Evolutionary conservation across 2,329 filamentous ascomycete genomes (phyloP).

Genomic region (Neophaeococcomyces aloes): DNA sequence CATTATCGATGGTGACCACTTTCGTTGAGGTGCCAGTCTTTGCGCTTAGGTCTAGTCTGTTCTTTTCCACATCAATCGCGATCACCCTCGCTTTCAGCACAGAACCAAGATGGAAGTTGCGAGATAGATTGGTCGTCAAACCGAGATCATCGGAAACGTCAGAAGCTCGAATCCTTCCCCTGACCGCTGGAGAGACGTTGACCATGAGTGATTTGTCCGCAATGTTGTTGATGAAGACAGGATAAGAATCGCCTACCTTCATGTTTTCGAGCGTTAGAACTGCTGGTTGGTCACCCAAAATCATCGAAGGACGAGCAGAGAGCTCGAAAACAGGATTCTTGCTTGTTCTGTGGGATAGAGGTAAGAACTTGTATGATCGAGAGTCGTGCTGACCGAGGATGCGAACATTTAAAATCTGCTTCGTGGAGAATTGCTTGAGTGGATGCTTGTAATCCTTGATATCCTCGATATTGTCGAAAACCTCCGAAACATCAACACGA

Average conservation of each 20-base stretch:
- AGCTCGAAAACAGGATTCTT: slow-evolving; percentile 76
- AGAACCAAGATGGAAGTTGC: slow-evolving; percentile 81
- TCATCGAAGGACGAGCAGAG: slow-evolving; percentile 60
- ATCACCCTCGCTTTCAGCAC: slow-evolving; percentile 73
- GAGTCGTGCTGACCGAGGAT: slow-evolving; percentile 83
- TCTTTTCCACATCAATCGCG: slow-evolving; percentile 59
- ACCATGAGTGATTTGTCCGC: slow-evolving; percentile 74
- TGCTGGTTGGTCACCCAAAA: slow-evolving; percentile 45
- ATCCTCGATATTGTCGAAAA: slow-evolving; percentile 80
- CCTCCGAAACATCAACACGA: slow-evolving; percentile 83
- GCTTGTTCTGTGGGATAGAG: slow-evolving; percentile 72
- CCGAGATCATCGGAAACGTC: slow-evolving; percentile 83
- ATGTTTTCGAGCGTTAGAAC: slow-evolving; percentile 63
- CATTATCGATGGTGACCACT: slow-evolving; percentile 55
- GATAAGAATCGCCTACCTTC: slow-evolving; percentile 56
- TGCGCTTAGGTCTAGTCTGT: slow-evolving; percentile 74
- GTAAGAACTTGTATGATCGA: slow-evolving; percentile 79
- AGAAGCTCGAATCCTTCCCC: slow-evolving; percentile 69
- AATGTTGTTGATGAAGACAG: slow-evolving; percentile 88
- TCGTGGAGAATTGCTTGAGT: slow-evolving; percentile 60
- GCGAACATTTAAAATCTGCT: slow-evolving; percentile 61
- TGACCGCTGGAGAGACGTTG: slow-evolving; percentile 76
- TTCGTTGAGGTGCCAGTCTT: slow-evolving; percentile 48
- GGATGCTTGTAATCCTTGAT: slow-evolving; percentile 75
- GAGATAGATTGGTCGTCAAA: slow-evolving; percentile 60